These are phyloP conservation scores for Nosema muscidifuracis DNA, from an alignment of 371 early-diverging fungal genomes.

Conservation along the genomic window DNA sequence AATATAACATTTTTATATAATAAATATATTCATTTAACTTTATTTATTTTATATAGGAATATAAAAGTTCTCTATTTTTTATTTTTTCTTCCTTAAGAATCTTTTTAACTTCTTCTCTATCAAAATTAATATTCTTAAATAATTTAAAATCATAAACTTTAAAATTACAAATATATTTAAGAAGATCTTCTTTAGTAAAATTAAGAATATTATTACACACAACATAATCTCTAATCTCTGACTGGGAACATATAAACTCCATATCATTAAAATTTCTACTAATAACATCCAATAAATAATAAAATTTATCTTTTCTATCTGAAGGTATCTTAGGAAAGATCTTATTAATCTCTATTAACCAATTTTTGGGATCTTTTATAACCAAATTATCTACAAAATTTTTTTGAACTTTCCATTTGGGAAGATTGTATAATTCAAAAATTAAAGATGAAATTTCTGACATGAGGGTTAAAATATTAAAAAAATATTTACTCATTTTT, in stretches of 20 bases:
- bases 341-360: neutral
- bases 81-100: neutral
- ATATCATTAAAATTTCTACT: neutral
- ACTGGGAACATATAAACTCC: neutral
- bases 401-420: neutral
- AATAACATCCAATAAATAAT: neutral
- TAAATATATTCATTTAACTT: neutral
- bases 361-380: neutral
- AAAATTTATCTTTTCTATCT: conserved; percentile 10
- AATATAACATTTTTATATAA: too few relatives aligned
- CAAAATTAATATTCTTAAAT: neutral
- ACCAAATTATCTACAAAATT: neutral
- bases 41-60: neutral
- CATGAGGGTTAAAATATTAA: neutral
- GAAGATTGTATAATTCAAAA: neutral
- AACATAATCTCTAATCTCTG: neutral
- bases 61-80: neutral
- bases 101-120: neutral
- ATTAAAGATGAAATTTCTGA: neutral
- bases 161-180: neutral
- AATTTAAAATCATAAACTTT: neutral
- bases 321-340: neutral
- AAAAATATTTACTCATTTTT: too few relatives aligned
- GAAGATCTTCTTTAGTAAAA: neutral
- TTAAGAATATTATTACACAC: neutral